Percentiles rank a stretch among this genome's conserved stretches.
These are phyloP conservation scores for Cutaneotrichosporon sp. DNA, from an alignment of 1,284 basidiomycete species.

Conservation along the genomic window DNA sequence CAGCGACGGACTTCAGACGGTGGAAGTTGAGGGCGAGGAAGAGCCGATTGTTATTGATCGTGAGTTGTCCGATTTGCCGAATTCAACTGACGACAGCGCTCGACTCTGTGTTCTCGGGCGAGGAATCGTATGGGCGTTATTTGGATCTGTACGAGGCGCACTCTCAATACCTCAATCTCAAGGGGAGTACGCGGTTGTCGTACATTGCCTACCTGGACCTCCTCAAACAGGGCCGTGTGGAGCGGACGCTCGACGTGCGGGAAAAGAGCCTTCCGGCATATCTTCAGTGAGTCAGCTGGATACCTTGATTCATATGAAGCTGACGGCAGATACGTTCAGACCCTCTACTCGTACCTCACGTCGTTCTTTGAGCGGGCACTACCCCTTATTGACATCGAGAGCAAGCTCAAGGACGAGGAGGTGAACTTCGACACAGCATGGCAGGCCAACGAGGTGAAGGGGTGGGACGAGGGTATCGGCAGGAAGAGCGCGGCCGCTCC, in stretches of 20 bases:
- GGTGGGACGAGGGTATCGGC: constrained; percentile 62
- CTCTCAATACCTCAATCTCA: constrained; percentile 82
- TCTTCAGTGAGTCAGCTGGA: constrained; percentile 58
- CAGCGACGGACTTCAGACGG: constrained; percentile 42
- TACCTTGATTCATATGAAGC: background rate
- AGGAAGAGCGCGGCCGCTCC: constrained; percentile 46
- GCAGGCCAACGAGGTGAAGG: constrained; percentile 67
- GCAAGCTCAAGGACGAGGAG: constrained; percentile 61
- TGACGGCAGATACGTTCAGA: constrained; percentile 66
- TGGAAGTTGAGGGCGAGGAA: constrained; percentile 57
- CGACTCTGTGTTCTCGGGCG: constrained; percentile 85
- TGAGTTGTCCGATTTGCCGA: constrained; percentile 51
- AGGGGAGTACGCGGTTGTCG: constrained; percentile 69
- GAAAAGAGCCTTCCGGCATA: constrained; percentile 70
- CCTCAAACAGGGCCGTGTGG: constrained; percentile 52
- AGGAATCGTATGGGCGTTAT: constrained; percentile 91
- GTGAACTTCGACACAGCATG: constrained; percentile 72
- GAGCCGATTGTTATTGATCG: constrained; percentile 58
- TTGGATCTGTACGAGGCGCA: constrained; percentile 89
- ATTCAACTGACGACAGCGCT: constrained; percentile 56
- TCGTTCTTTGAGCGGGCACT: constrained; percentile 82
- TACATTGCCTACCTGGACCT: constrained; percentile 90
- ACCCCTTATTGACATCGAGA: constrained; percentile 76
- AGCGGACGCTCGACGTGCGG: constrained; percentile 65
- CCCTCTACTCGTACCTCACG: constrained; percentile 74